Conservation (phyloP, 2,329 filamentous ascomycete genomes). For the Geoglossum cookeanum region DNA sequence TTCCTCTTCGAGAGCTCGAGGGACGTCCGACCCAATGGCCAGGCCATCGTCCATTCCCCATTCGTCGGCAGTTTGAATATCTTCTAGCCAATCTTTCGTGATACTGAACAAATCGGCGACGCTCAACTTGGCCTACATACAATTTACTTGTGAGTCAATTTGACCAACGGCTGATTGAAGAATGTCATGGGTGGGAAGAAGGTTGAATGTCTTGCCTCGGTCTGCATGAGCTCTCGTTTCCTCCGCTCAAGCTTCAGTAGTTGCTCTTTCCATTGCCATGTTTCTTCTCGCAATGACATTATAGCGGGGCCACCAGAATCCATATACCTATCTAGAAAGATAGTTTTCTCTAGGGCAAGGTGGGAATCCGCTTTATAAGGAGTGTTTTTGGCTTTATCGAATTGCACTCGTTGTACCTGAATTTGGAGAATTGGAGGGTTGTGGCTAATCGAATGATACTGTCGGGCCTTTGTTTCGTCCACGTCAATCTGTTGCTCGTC, state of each 20-base stretch:
- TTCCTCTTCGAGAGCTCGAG: not conserved
- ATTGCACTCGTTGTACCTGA: slow-evolving; percentile 67
- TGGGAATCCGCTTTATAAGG: slow-evolving; percentile 58
- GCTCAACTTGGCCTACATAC: not conserved
- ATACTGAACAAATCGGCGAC: not conserved
- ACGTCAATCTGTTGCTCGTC: slow-evolving; percentile 58
- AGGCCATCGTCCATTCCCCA: slow-evolving; percentile 7
- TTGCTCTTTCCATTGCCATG: slow-evolving; percentile 55
- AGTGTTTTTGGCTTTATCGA: slow-evolving; percentile 38
- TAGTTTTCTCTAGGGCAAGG: slow-evolving; percentile 56
- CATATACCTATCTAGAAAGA: slow-evolving; percentile 83
- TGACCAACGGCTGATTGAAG: too few species aligned
- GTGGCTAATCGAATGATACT: slow-evolving; percentile 54
- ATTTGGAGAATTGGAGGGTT: slow-evolving; percentile 76
- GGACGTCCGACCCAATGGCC: not conserved
- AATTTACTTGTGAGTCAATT: not conserved
- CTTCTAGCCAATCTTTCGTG: slow-evolving; percentile 1
- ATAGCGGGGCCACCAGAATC: slow-evolving; percentile 42
- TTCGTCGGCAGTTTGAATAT: slow-evolving; percentile 9
- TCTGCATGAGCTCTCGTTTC: slow-evolving; percentile 22
- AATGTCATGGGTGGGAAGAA: too few species aligned
- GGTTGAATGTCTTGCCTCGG: slow-evolving; percentile 14
- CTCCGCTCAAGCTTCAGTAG: slow-evolving; percentile 35
- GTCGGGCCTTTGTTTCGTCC: slow-evolving; percentile 36
- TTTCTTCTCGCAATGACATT: slow-evolving; percentile 43